A percentile compares a stretch with the other conserved stretches of the same genome.
These are phyloP conservation scores for Trametes elegans DNA, from an alignment of 768 basidiomycete genomes.

Conservation along the genomic window DNA sequence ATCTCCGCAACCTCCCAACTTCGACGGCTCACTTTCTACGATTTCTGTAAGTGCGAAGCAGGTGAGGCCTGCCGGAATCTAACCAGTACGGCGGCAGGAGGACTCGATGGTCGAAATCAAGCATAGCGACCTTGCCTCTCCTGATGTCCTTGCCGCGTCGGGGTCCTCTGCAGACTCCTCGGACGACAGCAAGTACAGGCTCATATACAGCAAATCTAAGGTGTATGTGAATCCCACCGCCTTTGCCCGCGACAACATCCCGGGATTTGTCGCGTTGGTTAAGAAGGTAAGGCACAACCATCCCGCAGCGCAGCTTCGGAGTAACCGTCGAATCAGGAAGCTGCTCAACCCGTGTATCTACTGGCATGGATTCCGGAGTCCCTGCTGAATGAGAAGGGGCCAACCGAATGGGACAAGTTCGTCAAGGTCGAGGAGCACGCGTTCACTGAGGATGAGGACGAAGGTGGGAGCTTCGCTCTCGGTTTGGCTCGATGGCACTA, in stretches of 20 bases:
- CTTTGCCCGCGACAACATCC: slow-evolving; percentile 89
- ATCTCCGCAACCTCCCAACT: slow-evolving; percentile 15
- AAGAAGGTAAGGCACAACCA: slow-evolving; percentile 59
- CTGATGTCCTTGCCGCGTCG: slow-evolving; percentile 7
- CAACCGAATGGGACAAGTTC: slow-evolving; percentile 88
- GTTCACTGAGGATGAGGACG: slow-evolving; percentile 60
- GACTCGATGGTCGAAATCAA: slow-evolving; percentile 34
- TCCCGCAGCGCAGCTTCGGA: slow-evolving; percentile 14
- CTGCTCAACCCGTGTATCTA: slow-evolving; percentile 70
- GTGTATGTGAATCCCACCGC: slow-evolving; percentile 95
- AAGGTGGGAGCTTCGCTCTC: slow-evolving; percentile 46
- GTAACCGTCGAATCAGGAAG: slow-evolving; percentile 49
- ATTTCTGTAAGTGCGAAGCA: slow-evolving; percentile 28
- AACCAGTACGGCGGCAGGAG: slow-evolving; percentile 16
- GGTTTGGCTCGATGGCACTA: slow-evolving; percentile 10
- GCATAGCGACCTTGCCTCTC: slow-evolving; percentile 12
- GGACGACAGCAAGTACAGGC: slow-evolving; percentile 56
- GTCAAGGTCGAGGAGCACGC: slow-evolving; percentile 75
- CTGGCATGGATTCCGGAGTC: slow-evolving; percentile 94
- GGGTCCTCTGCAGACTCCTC: slow-evolving; percentile 15
- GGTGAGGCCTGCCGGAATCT: neutral
- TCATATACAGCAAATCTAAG: slow-evolving; percentile 90
- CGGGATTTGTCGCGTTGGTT: slow-evolving; percentile 90
- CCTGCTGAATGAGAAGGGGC: slow-evolving; percentile 77
- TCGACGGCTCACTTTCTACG: slow-evolving; percentile 45